phyloP scores from a whole-genome alignment of 352 stramenopile genomes.

The Phytophthora pinifolia region DNA sequence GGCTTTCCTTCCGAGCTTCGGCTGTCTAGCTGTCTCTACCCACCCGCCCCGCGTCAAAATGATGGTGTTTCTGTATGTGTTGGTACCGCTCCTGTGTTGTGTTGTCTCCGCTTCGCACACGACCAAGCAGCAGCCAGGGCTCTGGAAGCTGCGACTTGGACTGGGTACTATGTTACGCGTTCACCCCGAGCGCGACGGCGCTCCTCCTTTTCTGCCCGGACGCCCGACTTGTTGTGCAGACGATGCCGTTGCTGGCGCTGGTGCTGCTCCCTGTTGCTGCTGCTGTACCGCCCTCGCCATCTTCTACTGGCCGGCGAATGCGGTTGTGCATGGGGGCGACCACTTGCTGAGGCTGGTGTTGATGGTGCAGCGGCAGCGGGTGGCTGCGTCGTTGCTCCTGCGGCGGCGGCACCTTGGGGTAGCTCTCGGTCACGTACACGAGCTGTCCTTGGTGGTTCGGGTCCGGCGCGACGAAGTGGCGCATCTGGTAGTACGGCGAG shows the following conservation, averaged over 20 bases:
- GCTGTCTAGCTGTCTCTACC: constrained; percentile 16
- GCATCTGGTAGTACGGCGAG: constrained; percentile 52
- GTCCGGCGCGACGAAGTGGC: constrained; percentile 70
- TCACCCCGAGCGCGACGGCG: constrained; percentile 78
- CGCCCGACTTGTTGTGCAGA: constrained; percentile 52
- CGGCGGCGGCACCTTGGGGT: constrained; percentile 33
- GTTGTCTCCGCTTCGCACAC: constrained; percentile 18
- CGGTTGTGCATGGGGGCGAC: constrained; percentile 21
- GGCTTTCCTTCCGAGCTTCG: constrained; percentile 13
- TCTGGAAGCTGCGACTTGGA: constrained; percentile 9
- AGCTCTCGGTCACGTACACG: constrained; percentile 76
- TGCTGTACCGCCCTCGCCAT: constrained; percentile 26
- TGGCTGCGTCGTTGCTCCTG: constrained; percentile 34
- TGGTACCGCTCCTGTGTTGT: constrained; percentile 20
- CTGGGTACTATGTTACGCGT: constrained; percentile 50
- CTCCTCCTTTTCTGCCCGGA: constrained; percentile 80
- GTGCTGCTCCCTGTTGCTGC: constrained; percentile 13
- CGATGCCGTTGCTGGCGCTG: constrained; percentile 37
- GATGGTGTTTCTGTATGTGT: constrained; percentile 29
- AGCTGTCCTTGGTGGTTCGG: constrained; percentile 64
- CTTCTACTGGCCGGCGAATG: constrained; percentile 44
- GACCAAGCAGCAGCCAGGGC: constrained; percentile 12
- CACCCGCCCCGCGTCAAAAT: constrained; percentile 25
- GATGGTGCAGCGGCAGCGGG: constrained; percentile 33
- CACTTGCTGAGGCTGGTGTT: constrained; percentile 29